Evolutionary conservation across 441 rosid species (phyloP).

Genomic region (Croton laevigatus): DNA sequence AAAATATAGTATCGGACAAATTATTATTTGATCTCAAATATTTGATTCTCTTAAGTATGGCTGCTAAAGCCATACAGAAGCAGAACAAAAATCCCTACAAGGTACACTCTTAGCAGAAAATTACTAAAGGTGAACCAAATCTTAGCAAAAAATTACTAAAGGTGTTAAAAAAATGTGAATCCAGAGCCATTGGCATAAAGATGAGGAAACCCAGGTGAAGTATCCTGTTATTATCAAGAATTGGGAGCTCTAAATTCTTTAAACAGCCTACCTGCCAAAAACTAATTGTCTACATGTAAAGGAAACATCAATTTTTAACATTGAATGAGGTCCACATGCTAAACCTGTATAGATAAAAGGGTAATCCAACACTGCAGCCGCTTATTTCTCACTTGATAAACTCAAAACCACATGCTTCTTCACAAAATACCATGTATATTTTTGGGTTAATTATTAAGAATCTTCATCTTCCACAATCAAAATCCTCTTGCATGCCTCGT

Average conservation of each 20-base stretch:
- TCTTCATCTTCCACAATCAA: constrained; percentile 28
- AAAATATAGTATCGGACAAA: no score
- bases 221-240: not conserved
- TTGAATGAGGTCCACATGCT: not conserved
- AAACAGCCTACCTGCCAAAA: not conserved
- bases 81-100: no score
- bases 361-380: not conserved
- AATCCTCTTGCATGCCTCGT: constrained; percentile 90
- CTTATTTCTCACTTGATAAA: not conserved
- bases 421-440: not conserved
- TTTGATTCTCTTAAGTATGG: no score
- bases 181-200: no score
- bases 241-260: not conserved
- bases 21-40: no score
- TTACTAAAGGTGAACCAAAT: no score
- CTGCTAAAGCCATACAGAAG: no score
- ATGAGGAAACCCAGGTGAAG: no score
- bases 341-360: not conserved
- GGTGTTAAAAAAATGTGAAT: no score
- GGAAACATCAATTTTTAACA: not conserved
- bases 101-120: no score
- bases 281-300: no score
- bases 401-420: not conserved
- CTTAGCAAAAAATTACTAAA: no score
- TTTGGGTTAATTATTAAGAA: not conserved